Evolutionary conservation across 108 stramenopile species (phyloP), one percentile per base, ranked within the genome.

Genomic region (Cyclotella cryptica): DNA sequence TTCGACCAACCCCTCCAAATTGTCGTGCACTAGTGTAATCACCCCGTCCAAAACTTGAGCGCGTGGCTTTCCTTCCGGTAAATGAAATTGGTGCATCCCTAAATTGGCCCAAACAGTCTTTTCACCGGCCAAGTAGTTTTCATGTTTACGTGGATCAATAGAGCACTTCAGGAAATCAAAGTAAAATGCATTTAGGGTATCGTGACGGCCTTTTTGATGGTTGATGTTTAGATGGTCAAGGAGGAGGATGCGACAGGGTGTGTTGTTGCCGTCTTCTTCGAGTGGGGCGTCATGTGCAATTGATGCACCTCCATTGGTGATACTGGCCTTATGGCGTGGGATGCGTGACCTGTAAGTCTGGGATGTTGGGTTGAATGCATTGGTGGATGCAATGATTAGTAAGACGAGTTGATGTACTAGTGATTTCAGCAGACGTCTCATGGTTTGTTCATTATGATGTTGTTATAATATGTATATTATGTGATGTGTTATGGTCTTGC

Each of bases 21-120:
- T 59, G 11, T 78, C 75, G 46, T 89, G 81, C 11, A 80, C 51
- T 39, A 92, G 30, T 7, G 88, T 88, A 19, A 92, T 78, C 51
- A 82, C 51, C 21, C 91, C 91, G 26, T 88, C 81, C 44, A 92
- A 72, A 0, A 88, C 85, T 61, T 91, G 90, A 12, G 87, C 86
- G 26, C 84, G 53, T 6, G 82, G 81, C 19, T 86, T 80, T 29
- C 85, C 86, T 43, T 86, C 86, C 14, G 82, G 79, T 13, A 86
- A 73, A 53, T 86, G 86, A 26, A 86, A 80, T 73, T 86, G 86
- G n/a, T 79, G 67, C 68, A 81, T 72, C 27, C 84, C 84, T 0
- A 66, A 52, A 73, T 85, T 84, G 15, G 80, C 80, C 81, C 81
- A 82, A 28, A 82, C 29, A 30, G 81, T 82, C 29, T 74, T 58